Base-by-base conservation (phyloP, 2,329 filamentous ascomycete genomes). In the Xylaria sp. region DNA sequence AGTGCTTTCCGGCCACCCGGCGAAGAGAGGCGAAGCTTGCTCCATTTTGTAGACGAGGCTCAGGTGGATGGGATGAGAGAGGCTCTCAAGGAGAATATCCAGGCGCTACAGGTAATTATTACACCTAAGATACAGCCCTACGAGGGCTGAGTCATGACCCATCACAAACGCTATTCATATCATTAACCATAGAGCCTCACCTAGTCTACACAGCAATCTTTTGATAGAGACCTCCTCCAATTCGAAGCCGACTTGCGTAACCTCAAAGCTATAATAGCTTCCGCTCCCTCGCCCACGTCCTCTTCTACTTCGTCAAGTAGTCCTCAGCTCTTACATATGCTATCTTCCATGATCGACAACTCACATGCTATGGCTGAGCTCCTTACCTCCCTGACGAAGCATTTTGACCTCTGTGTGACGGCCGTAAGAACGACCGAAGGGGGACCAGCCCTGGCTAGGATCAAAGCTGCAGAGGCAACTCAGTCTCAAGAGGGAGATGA, bases 381-480 rank as follows among this genome's bases (percentile, higher is more conserved):
- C 5, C 87, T 98, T 1, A 88, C 93, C 66, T 94, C 92, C 0
- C 84, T 98, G 3, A 94, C 94, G 8, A 89, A 88, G 32, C 95
- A 98, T 81, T 98, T 97, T 78, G 95, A 98, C 79, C 89, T 97
- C 72, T 98, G 95, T 79, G 93, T 97, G 15, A 95, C 91, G 0
- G 95, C 95, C 0, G 91, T 98, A 52, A 92, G 94, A 69, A 94
- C 95, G 60, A 98, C 94, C 2, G 94, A 97, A 82, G 92, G 92
- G 37, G 92, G 91, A 5, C 89, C 90, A 13, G 91, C 89, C 5
- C 84, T 90, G 55, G 91, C 91, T 6, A 88, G 90, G 12, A 87
- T 88, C 60, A 91, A 89, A 72, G 91, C 89, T 0, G 91, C 90
- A 52, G 91, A 92, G 73, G 87, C 87, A 37, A 87, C 79, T 76